These are phyloP conservation scores for Blumeria hordei DNA, from an alignment of 2,329 filamentous ascomycete genomes.

Conservation along the genomic window DNA sequence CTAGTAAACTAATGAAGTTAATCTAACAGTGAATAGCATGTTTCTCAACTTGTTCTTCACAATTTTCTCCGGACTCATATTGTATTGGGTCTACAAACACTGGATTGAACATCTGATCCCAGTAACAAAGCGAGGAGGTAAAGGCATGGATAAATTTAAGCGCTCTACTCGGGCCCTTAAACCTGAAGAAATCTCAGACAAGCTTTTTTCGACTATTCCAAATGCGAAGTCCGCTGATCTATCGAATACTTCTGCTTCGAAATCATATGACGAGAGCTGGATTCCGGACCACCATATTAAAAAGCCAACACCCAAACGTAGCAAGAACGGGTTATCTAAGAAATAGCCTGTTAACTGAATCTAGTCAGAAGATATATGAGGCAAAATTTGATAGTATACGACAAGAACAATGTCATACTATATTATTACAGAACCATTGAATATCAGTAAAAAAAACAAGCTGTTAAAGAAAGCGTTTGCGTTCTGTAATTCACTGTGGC, in stretches of 20 bases:
- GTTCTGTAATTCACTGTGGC: too few relatives aligned
- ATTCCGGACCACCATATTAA: slow-evolving; percentile 46
- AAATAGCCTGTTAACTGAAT: slow-evolving; percentile 1
- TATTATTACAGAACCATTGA: too few relatives aligned
- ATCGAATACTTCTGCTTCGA: slow-evolving; percentile 11
- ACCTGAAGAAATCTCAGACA: slow-evolving; percentile 23
- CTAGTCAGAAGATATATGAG: too few relatives aligned
- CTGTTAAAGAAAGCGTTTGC: too few relatives aligned
- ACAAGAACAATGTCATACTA: too few relatives aligned
- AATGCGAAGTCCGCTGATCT: slow-evolving; percentile 21
- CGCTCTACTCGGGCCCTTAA: slow-evolving; percentile 40
- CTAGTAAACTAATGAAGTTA: slow-evolving; percentile 1
- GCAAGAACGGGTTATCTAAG: slow-evolving; percentile 26
- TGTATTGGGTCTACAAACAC: slow-evolving; percentile 95
- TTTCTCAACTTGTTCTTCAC: slow-evolving; percentile 91
- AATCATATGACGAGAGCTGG: slow-evolving; percentile 15
- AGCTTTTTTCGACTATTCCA: slow-evolving; percentile 39
- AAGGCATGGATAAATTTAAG: slow-evolving; percentile 23
- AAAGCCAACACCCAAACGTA: slow-evolving; percentile 48
- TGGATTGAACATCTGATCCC: slow-evolving; percentile 95
- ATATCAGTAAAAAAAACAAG: too few relatives aligned
- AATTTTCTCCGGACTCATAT: slow-evolving; percentile 50
- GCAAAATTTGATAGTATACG: too few relatives aligned
- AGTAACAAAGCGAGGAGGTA: slow-evolving; percentile 39
- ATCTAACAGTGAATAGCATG: slow-evolving; percentile 33